These are phyloP conservation scores for Chlorella sp. DNA, from an alignment of 139 green algal species.

Conservation along the genomic window DNA sequence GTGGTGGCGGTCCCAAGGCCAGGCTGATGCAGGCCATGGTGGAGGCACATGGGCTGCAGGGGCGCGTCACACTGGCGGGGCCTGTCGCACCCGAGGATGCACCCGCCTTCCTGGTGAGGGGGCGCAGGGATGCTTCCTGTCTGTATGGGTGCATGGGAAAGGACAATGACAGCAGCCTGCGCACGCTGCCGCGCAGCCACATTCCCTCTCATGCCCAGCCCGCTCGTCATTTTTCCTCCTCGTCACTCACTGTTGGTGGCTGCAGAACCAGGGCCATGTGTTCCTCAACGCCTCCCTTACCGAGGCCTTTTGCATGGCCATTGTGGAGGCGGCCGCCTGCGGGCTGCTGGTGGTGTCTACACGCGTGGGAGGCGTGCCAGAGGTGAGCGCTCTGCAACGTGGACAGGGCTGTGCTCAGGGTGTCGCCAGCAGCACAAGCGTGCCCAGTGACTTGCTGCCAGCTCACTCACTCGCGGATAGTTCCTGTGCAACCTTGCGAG, in stretches of 20 bases:
- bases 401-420: not conserved
- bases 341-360: slow-evolving; percentile 86
- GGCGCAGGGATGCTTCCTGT: not conserved
- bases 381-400: slow-evolving; percentile 39
- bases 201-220: no score
- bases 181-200: no score
- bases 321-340: slow-evolving; percentile 88
- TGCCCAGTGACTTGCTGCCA: not conserved
- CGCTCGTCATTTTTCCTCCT: no score
- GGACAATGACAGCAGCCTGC: no score
- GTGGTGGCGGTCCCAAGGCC: slow-evolving; percentile 87
- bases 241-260: no score
- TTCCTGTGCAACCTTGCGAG: not conserved
- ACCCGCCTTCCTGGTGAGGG: slow-evolving; percentile 41
- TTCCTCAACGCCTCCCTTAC: slow-evolving; percentile 88
- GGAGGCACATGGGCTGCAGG: slow-evolving; percentile 44
- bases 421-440: not conserved
- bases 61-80: slow-evolving; percentile 73
- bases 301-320: slow-evolving; percentile 97
- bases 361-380: slow-evolving; percentile 89
- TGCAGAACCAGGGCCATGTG: slow-evolving; percentile 15
- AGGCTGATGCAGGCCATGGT: slow-evolving; percentile 73
- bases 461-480: not conserved
- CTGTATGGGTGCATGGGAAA: no score
- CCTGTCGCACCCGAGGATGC: slow-evolving; percentile 62